phyloP scores from a whole-genome alignment of 768 basidiomycete genomes.

The Trametes maxima region DNA sequence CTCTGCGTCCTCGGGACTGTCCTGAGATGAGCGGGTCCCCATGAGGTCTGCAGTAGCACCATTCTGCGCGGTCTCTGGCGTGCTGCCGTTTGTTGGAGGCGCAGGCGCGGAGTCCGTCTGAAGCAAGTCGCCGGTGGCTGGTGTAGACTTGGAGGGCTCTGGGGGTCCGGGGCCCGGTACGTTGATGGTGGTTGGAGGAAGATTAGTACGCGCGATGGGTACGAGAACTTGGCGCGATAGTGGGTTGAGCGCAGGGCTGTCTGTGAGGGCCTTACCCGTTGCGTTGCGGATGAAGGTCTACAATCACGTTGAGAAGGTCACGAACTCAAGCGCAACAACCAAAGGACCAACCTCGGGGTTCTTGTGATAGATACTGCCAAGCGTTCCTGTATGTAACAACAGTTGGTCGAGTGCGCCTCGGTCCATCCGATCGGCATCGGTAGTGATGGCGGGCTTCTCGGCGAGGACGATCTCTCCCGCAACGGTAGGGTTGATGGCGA shows the following conservation, averaged over 20 bases:
- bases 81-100: background rate
- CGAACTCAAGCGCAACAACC: background rate
- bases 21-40: slow-evolving; percentile 21
- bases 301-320: background rate
- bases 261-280: slow-evolving; percentile 75
- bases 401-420: slow-evolving; percentile 94
- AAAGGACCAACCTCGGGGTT: slow-evolving; percentile 73
- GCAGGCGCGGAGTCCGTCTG: slow-evolving; percentile 20
- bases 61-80: background rate
- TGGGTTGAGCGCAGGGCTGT: slow-evolving; percentile 88
- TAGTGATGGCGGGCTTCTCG: slow-evolving; percentile 96
- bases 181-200: slow-evolving; percentile 42
- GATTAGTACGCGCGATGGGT: slow-evolving; percentile 54
- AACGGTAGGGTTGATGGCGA: slow-evolving; percentile 88
- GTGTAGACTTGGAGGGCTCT: slow-evolving; percentile 42
- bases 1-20: slow-evolving; percentile 31
- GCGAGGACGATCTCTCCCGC: slow-evolving; percentile 90
- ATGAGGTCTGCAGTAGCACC: slow-evolving; percentile 19
- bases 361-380: slow-evolving; percentile 98
- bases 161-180: slow-evolving; percentile 67
- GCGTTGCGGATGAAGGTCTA: slow-evolving; percentile 95
- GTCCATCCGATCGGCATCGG: slow-evolving; percentile 97
- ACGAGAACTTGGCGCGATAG: slow-evolving; percentile 76
- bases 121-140: slow-evolving; percentile 31
- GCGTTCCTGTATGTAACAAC: slow-evolving; percentile 87